These are phyloP conservation scores for Pyrenopolyporus hunteri DNA, from an alignment of 495 filamentous ascomycete species.

Conservation along the genomic window DNA sequence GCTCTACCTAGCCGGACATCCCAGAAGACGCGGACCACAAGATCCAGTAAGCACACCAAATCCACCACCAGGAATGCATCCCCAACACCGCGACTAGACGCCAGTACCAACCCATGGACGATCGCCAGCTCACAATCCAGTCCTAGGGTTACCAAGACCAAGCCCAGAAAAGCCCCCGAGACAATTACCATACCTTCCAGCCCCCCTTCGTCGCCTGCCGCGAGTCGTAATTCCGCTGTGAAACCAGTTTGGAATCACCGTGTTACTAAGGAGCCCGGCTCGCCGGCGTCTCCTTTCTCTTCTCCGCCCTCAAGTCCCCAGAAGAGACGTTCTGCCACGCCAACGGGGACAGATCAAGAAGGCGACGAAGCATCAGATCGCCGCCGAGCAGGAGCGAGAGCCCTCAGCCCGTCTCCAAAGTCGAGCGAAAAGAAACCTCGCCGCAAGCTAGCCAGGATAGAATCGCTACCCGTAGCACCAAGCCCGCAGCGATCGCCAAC, in stretches of 20 bases:
- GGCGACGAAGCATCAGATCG: background rate
- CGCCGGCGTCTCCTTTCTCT: background rate
- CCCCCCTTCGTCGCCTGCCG: slow-evolving; percentile 42
- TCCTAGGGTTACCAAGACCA: slow-evolving; percentile 40
- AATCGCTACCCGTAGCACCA: slow-evolving; percentile 24
- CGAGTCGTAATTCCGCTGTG: slow-evolving; percentile 15
- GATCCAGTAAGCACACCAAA: slow-evolving; percentile 44
- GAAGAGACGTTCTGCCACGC: slow-evolving; percentile 19
- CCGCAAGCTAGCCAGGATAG: slow-evolving; percentile 35
- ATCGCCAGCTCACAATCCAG: slow-evolving; percentile 49
- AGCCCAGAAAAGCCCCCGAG: slow-evolving; percentile 31
- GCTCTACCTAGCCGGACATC: slow-evolving; percentile 7
- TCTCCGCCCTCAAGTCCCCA: slow-evolving; percentile 14
- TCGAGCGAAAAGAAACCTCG: slow-evolving; percentile 30
- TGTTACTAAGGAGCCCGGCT: too few relatives aligned
- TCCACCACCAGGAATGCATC: slow-evolving; percentile 33
- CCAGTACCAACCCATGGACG: slow-evolving; percentile 51
- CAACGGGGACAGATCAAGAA: background rate
- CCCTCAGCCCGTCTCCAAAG: slow-evolving; percentile 23
- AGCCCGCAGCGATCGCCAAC: slow-evolving; percentile 14
- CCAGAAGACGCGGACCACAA: slow-evolving; percentile 32
- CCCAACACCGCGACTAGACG: slow-evolving; percentile 29
- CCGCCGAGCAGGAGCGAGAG: background rate
- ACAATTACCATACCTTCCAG: slow-evolving; percentile 54
- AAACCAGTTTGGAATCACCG: background rate